Conservation (phyloP, 2,329 filamentous ascomycete species). For the Cladosporium austrohemisphaericum region DNA sequence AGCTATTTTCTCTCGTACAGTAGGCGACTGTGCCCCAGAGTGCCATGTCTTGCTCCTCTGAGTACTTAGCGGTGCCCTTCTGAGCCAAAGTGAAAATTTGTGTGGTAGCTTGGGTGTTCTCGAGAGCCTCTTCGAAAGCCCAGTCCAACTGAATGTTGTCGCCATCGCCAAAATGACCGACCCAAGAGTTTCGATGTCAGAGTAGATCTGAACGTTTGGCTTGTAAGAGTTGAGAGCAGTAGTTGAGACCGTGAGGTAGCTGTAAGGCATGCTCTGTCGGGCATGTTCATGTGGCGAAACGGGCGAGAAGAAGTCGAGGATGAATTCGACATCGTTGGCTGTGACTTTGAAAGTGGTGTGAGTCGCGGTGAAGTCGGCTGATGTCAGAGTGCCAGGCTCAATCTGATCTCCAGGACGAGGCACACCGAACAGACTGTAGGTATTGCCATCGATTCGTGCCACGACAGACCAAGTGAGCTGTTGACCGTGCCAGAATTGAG, state of each 20-base stretch:
- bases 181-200: constrained; percentile 45
- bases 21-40: constrained; percentile 42
- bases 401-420: constrained; percentile 28
- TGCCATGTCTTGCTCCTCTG: constrained; percentile 40
- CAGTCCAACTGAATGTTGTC: constrained; percentile 20
- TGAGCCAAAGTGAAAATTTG: constrained; percentile 34
- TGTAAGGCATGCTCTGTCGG: constrained; percentile 44
- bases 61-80: constrained; percentile 31
- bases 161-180: constrained; percentile 30
- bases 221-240: constrained; percentile 21
- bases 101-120: constrained; percentile 21
- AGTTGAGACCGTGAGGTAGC: constrained; percentile 41
- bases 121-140: background rate
- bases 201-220: constrained; percentile 39
- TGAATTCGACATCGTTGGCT: constrained; percentile 36
- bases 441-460: constrained; percentile 38
- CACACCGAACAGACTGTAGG: constrained; percentile 43
- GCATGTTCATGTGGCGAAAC: constrained; percentile 41
- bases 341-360: constrained; percentile 40
- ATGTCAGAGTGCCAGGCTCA: constrained; percentile 33
- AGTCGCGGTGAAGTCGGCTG: constrained; percentile 40
- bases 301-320: constrained; percentile 45
- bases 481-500: constrained; percentile 44
- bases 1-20: constrained; percentile 32
- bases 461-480: constrained; percentile 42